Base-by-base conservation (phyloP, 441 rosid species). In the Monsonia emarginata region DNA sequence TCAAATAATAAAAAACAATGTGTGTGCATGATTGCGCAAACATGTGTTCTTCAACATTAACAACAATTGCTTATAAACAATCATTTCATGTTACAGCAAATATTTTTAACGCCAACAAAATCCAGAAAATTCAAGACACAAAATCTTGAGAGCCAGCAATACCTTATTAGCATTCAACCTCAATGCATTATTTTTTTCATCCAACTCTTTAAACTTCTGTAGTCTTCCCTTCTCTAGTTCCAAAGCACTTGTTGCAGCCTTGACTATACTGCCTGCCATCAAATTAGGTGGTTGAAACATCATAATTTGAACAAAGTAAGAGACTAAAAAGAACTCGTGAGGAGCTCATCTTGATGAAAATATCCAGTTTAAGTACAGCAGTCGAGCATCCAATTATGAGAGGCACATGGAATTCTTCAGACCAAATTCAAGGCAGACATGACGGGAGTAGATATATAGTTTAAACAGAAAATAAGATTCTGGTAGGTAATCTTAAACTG, bases 171-270 rank as follows among this genome's bases (percentile, higher is more conserved):
- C 72, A 69, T 78, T 73, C 57, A 72, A 75, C 64, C 50, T 85
- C 69, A 87, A 58, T 3, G 75, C 69, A 64, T 70, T 80, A 69
- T 82, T 87, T 65, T 64, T 67, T 64, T 84, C 87, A 59, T 81
- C 85, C 10, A 77, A 73, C 79, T 82, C 87, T 73, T 78, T 79
- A 16, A 86, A 82, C 81, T 80, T 88, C 76, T 82, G 72, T 30
- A 82, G 79, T 75, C 93, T 87, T 76, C 64, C 79, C 74, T 76
- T 81, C 86, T 90, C 97, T 72, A 83, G 50, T 30, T 64, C 75
- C 72, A 88, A 77, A 75, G 88, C 91, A 73, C 74, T 81, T 78
- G 81, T 77, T 44, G 96, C 78, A 71, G 83, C 96, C 81, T 83
- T 90, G 56, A 84, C 63, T 68, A 74, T 67, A 59, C 69, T 73